These are phyloP conservation scores for Pleurotus ostreatus DNA, from an alignment of 768 basidiomycete genomes.

Conservation along the genomic window DNA sequence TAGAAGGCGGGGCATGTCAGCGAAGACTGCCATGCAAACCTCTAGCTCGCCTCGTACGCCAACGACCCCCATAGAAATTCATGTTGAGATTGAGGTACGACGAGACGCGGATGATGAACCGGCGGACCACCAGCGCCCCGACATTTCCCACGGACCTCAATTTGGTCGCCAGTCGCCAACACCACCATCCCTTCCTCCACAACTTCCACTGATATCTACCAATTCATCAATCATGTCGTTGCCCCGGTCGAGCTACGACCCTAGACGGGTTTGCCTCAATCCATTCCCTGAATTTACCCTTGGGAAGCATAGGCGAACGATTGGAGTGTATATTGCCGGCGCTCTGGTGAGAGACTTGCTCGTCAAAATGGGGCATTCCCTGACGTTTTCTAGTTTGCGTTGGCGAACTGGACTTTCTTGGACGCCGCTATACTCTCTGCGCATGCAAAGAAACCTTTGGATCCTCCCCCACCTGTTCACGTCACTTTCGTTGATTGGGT, in stretches of 20 bases:
- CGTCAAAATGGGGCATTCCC: background rate
- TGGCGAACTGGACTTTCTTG: conserved; percentile 93
- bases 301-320: conserved; percentile 72
- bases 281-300: conserved; percentile 76
- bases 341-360: conserved; percentile 60
- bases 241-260: conserved; percentile 76
- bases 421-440: conserved; percentile 90
- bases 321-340: conserved; percentile 90
- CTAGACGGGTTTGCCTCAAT: conserved; percentile 82
- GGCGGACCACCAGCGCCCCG: background rate
- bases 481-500: conserved; percentile 96
- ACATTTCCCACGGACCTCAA: background rate
- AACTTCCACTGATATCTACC: background rate
- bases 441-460: conserved; percentile 76
- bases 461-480: conserved; percentile 60
- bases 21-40: no score
- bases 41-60: no score
- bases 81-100: background rate
- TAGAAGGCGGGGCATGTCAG: no score
- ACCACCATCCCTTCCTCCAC: background rate
- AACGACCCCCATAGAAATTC: background rate
- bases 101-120: background rate
- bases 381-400: conserved; percentile 64
- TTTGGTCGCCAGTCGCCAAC: background rate
- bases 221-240: conserved; percentile 44